Conservation (phyloP, 768 basidiomycete species). For the Phlebiopsis flavidoalba region DNA sequence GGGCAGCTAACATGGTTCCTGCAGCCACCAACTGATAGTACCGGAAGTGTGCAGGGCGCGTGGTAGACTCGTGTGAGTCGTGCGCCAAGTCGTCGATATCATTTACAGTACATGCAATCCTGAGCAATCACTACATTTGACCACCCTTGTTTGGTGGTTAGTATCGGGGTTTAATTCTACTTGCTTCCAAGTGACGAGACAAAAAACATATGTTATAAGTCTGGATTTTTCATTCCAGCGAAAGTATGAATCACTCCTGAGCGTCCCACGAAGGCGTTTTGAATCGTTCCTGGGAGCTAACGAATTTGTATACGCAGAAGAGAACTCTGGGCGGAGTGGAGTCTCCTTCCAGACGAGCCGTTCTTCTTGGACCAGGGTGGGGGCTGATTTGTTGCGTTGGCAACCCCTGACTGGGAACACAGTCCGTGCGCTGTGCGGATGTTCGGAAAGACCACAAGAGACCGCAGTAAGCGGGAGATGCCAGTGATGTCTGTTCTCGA, state of each 20-base stretch:
- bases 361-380: background rate
- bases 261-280: no score
- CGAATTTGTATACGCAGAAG: no score
- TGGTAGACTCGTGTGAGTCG: background rate
- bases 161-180: no score
- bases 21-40: conserved; percentile 9
- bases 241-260: no score
- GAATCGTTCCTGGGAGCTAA: no score
- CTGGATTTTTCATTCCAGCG: no score
- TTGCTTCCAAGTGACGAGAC: no score
- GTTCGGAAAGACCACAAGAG: background rate
- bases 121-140: background rate
- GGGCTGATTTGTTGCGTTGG: background rate
- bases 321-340: no score
- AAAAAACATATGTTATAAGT: no score
- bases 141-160: no score
- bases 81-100: background rate
- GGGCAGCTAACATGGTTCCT: conserved; percentile 51
- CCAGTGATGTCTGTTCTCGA: background rate
- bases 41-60: background rate
- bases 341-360: no score
- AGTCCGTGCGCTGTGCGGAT: background rate
- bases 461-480: background rate
- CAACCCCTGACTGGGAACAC: background rate
- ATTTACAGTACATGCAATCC: background rate